phyloP scores from a whole-genome alignment of 441 rosid species.

The Bruguiera hainesii region DNA sequence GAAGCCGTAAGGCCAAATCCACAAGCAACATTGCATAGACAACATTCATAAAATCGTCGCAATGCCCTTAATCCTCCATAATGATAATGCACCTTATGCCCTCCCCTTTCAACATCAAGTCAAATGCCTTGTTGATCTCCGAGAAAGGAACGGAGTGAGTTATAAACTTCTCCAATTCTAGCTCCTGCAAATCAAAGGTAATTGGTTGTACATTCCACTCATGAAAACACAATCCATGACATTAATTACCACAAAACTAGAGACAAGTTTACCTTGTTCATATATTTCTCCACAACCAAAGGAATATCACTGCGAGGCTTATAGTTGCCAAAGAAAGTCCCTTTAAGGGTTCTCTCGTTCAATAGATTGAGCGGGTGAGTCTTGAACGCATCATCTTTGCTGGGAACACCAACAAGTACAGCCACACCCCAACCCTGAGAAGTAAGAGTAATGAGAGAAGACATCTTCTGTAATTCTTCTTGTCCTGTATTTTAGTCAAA shows the following conservation, averaged over 20 bases:
- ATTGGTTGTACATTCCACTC: too few relatives aligned
- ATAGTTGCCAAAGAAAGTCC: conserved; percentile 89
- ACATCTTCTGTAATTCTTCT: neutral
- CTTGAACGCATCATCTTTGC: conserved; percentile 73
- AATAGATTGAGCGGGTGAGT: conserved; percentile 62
- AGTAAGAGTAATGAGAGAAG: neutral
- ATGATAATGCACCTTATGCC: conserved; percentile 62
- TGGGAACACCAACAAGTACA: conserved; percentile 84
- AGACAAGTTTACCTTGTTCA: conserved; percentile 47
- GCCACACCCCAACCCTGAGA: conserved; percentile 95
- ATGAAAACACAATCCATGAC: too few relatives aligned
- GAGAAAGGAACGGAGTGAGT: conserved; percentile 57
- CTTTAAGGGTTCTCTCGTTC: conserved; percentile 81
- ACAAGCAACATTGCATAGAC: neutral
- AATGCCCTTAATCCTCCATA: conserved; percentile 36
- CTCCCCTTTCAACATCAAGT: conserved; percentile 59
- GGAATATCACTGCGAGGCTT: conserved; percentile 82
- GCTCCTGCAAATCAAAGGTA: conserved; percentile 37
- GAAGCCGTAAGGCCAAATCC: neutral
- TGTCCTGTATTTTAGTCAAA: neutral
- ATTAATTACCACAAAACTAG: too few relatives aligned
- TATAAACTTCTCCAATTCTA: conserved; percentile 75
- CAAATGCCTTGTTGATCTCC: conserved; percentile 77
- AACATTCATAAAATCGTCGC: too few relatives aligned
- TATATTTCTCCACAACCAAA: conserved; percentile 73